These are phyloP conservation scores for Verticillium tricorpus DNA, from an alignment of 2,329 filamentous ascomycete species.

Conservation along the genomic window DNA sequence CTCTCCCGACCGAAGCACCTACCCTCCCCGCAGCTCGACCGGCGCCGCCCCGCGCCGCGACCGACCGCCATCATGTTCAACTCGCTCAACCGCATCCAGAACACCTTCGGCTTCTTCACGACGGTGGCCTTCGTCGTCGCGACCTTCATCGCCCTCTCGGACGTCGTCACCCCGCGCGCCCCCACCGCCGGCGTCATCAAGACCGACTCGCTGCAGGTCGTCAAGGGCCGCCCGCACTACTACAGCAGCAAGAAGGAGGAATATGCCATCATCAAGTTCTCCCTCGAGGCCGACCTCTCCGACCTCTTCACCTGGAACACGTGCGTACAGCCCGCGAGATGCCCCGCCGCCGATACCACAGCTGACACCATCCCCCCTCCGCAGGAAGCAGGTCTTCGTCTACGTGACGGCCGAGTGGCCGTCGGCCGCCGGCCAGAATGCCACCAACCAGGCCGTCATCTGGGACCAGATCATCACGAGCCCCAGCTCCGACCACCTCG, in stretches of 20 bases:
- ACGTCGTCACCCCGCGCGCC: conserved; percentile 64
- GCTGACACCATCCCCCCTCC: not conserved
- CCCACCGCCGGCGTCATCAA: conserved; percentile 59
- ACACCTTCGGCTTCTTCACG: conserved; percentile 97
- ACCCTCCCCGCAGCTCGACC: not conserved
- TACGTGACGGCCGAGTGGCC: conserved; percentile 83
- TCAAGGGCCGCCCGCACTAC: conserved; percentile 92
- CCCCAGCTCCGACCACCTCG: conserved; percentile 57
- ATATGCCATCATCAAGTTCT: conserved; percentile 92
- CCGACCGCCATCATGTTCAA: conserved; percentile 69
- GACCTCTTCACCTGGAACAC: conserved; percentile 99
- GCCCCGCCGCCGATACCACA: too few relatives aligned
- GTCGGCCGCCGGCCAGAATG: conserved; percentile 26
- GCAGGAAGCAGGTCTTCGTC: conserved; percentile 82
- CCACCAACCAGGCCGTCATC: conserved; percentile 73
- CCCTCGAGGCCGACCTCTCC: conserved; percentile 84
- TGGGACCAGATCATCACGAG: conserved; percentile 94
- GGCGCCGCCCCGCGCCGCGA: not conserved
- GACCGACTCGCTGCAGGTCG: conserved; percentile 77
- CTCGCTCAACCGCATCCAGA: conserved; percentile 77
- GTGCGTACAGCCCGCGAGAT: not conserved
- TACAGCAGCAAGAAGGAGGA: conserved; percentile 91
- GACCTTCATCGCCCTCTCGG: conserved; percentile 74
- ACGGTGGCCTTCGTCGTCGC: conserved; percentile 83
- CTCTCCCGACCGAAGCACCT: not conserved